Evolutionary conservation across 768 basidiomycete species (phyloP), one percentile per base, ranked within the genome.

Genomic region (Agaricus blazei): DNA sequence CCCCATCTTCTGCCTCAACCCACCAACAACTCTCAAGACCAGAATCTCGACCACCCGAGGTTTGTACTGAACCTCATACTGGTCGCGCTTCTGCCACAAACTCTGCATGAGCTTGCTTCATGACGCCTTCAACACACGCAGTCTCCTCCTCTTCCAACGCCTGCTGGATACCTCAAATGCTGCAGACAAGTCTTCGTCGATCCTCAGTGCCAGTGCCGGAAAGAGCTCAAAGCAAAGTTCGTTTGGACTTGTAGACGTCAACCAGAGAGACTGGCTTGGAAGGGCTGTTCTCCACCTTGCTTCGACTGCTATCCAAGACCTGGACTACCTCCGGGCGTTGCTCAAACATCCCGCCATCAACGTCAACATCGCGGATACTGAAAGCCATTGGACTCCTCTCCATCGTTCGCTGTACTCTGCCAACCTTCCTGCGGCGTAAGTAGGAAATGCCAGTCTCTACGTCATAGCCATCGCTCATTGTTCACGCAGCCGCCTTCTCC

Each of bases 311-410:
- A 64, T 76, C 24, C 89, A 88, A 29, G 80, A 83, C 45, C 68
- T 90, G 60, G 88, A 93, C 62, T 98, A 88, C 66, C 81, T 90
- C 41, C 77, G 83, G 50, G 73, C 89, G 52, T 74, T 98, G 4
- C 78, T 98, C 49, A 79, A 80, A 15, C 87, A 92, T 60, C 84
- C 91, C 1, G 70, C 74, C 24, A 75, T 94, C 67, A 86, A 89
- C 54, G 82, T 93, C 61, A 98, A 98, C 62, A 56, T 88, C 6
- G 72, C 74, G 41, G 96, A 99, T 68, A 67, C 67, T 51, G 96
- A 98, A 75, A 90, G 82, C 55, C 87, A 87, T 54, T 98, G 93
- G 90, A 96, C 93, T 1, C 81, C 95, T 6, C 73, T 98, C 23
- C 96, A 99, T 64, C 75, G 93, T 47, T 91, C 91, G 1, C 68